Evolutionary conservation across 2,329 filamentous ascomycete genomes (phyloP).

Genomic region (Ophiostoma sp.): DNA sequence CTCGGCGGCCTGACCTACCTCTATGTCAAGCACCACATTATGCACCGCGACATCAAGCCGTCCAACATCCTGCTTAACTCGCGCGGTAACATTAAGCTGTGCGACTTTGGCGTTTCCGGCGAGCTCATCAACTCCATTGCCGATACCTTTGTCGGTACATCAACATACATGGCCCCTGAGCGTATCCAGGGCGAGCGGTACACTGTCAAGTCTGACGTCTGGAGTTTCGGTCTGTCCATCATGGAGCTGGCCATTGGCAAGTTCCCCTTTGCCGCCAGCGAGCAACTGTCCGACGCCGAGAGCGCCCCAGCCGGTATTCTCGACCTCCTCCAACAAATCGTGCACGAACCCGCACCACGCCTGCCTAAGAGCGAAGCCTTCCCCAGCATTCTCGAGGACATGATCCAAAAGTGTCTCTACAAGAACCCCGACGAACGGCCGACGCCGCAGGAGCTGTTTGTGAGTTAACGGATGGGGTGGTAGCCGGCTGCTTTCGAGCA

Average conservation of each 20-base stretch:
- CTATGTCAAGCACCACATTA: constrained; percentile 93
- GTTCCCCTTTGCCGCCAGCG: constrained; percentile 84
- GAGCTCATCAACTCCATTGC: constrained; percentile 97
- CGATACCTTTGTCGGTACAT: constrained; percentile 97
- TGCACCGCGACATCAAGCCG: constrained; percentile 98
- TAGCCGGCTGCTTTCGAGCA: background rate
- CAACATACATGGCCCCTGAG: constrained; percentile 98
- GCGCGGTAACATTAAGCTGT: constrained; percentile 90
- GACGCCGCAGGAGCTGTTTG: constrained; percentile 89
- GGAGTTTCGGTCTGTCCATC: constrained; percentile 92
- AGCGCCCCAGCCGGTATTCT: constrained; percentile 90
- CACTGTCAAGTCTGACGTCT: constrained; percentile 97
- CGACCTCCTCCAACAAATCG: constrained; percentile 94
- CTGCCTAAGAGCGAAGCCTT: constrained; percentile 97
- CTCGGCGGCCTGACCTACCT: constrained; percentile 92
- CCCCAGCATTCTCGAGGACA: constrained; percentile 89
- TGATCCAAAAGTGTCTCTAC: constrained; percentile 92
- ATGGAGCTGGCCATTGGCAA: constrained; percentile 98
- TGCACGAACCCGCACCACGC: constrained; percentile 89
- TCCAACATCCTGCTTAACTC: constrained; percentile 98
- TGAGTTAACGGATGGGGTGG: constrained; percentile 48
- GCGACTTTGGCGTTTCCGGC: constrained; percentile 97
- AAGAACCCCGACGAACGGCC: constrained; percentile 88
- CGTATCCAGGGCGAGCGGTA: constrained; percentile 96
- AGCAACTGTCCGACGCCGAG: constrained; percentile 69